These are phyloP conservation scores for Penicillium paradoxum DNA, from an alignment of 495 filamentous ascomycete species.

Conservation along the genomic window DNA sequence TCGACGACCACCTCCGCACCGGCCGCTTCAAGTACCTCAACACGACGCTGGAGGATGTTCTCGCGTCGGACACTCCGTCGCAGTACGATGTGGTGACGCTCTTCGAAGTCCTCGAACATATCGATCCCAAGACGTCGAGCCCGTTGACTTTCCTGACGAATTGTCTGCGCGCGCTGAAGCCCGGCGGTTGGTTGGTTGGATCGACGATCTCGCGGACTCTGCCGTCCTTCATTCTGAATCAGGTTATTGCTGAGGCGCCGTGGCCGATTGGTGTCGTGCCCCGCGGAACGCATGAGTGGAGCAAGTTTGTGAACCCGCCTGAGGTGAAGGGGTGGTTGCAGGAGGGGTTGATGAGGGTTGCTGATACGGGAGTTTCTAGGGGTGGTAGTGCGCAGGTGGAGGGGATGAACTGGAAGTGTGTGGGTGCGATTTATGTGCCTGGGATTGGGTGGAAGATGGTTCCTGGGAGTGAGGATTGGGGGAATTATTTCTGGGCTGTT, in stretches of 20 bases:
- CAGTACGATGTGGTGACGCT: constrained; percentile 72
- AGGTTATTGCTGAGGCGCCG: constrained; percentile 77
- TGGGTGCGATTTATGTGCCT: constrained; percentile 78
- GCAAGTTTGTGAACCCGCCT: constrained; percentile 83
- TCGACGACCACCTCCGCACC: constrained; percentile 38
- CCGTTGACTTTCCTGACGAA: constrained; percentile 65
- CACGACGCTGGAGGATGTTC: constrained; percentile 63
- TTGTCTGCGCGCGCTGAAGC: constrained; percentile 68
- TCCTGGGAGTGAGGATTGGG: constrained; percentile 72
- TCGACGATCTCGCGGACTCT: constrained; percentile 87
- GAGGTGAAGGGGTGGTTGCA: constrained; percentile 65
- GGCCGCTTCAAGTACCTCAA: constrained; percentile 67
- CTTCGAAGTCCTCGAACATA: constrained; percentile 95
- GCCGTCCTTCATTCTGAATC: constrained; percentile 85
- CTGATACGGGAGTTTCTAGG: constrained; percentile 36
- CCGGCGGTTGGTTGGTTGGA: constrained; percentile 87
- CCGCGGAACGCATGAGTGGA: constrained; percentile 90
- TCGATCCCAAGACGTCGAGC: constrained; percentile 47
- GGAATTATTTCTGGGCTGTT: constrained; percentile 95
- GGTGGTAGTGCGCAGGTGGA: constrained; percentile 50
- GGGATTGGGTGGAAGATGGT: constrained; percentile 90
- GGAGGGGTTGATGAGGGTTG: constrained; percentile 37
- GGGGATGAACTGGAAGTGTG: constrained; percentile 57
- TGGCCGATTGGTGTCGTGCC: constrained; percentile 82
- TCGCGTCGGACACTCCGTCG: constrained; percentile 14